Conservation (phyloP, 202 grass and related monocot species). For the Dendrocalamus latiflorus region DNA sequence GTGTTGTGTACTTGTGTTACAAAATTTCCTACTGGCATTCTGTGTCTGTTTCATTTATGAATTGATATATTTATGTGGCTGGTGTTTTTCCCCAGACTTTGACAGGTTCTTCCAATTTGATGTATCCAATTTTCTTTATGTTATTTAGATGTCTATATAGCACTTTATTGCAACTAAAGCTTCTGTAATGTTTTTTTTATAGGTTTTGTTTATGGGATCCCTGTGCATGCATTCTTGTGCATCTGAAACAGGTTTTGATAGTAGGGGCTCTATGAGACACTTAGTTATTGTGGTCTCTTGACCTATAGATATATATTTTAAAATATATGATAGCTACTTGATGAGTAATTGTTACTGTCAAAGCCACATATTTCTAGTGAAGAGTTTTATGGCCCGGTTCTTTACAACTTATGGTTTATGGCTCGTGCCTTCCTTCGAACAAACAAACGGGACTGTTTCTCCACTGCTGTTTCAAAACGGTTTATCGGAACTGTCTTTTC, state of each 20-base stretch:
- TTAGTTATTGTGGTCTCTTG: background rate
- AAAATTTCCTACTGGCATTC: background rate
- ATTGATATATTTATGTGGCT: background rate
- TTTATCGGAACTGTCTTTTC: too few relatives aligned
- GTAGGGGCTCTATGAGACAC: background rate
- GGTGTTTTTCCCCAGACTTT: background rate
- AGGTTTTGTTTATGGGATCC: background rate
- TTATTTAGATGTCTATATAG: background rate
- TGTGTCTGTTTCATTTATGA: background rate
- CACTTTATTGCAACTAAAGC: background rate
- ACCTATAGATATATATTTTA: background rate
- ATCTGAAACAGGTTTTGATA: background rate
- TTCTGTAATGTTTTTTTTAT: background rate
- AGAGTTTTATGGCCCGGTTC: background rate
- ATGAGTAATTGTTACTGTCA: background rate
- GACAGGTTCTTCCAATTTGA: background rate
- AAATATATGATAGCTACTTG: background rate
- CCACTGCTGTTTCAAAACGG: too few relatives aligned
- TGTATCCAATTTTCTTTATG: background rate
- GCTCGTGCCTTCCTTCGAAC: too few relatives aligned
- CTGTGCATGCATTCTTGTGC: background rate
- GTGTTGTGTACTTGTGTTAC: background rate
- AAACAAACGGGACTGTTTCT: too few relatives aligned
- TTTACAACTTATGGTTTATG: too few relatives aligned
- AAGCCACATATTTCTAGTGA: background rate